Evolutionary conservation across 768 basidiomycete genomes (phyloP).

Genomic region (Mycena capillaripes): DNA sequence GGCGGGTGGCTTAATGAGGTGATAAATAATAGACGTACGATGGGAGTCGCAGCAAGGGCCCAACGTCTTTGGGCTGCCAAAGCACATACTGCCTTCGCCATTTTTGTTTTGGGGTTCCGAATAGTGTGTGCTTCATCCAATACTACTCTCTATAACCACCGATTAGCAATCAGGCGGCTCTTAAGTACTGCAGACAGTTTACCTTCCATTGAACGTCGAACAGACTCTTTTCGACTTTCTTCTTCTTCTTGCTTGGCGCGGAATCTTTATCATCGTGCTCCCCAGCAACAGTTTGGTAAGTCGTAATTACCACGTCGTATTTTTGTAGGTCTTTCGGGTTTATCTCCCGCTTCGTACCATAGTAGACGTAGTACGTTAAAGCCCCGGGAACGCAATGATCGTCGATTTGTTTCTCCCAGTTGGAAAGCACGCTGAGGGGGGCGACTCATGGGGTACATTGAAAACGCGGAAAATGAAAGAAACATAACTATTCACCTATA

Average conservation of each 20-base stretch:
- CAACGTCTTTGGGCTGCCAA: slow-evolving; percentile 82
- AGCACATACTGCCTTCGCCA: slow-evolving; percentile 76
- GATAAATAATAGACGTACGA: slow-evolving; percentile 66
- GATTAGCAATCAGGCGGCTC: not conserved
- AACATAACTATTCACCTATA: slow-evolving; percentile 66
- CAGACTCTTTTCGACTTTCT: slow-evolving; percentile 68
- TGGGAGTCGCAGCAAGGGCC: slow-evolving; percentile 89
- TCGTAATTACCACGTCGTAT: slow-evolving; percentile 87
- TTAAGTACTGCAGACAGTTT: not conserved
- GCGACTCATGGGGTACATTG: not conserved
- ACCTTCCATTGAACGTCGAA: slow-evolving; percentile 90
- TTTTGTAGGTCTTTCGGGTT: slow-evolving; percentile 70
- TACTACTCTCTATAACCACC: slow-evolving; percentile 70
- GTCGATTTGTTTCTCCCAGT: slow-evolving; percentile 88
- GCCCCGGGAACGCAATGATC: slow-evolving; percentile 75
- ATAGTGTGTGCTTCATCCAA: slow-evolving; percentile 93
- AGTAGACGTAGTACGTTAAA: slow-evolving; percentile 75
- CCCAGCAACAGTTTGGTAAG: slow-evolving; percentile 79
- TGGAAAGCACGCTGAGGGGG: slow-evolving; percentile 56
- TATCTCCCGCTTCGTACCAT: slow-evolving; percentile 76
- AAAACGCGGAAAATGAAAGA: not conserved
- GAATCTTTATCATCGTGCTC: slow-evolving; percentile 60
- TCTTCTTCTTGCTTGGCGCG: slow-evolving; percentile 68
- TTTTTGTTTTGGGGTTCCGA: slow-evolving; percentile 90
- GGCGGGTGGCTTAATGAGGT: slow-evolving; percentile 4